Percentiles rank a stretch among this genome's conserved stretches.
Evolutionary conservation across 2,329 filamentous ascomycete genomes (phyloP).

Genomic region (Curvularia lunata): DNA sequence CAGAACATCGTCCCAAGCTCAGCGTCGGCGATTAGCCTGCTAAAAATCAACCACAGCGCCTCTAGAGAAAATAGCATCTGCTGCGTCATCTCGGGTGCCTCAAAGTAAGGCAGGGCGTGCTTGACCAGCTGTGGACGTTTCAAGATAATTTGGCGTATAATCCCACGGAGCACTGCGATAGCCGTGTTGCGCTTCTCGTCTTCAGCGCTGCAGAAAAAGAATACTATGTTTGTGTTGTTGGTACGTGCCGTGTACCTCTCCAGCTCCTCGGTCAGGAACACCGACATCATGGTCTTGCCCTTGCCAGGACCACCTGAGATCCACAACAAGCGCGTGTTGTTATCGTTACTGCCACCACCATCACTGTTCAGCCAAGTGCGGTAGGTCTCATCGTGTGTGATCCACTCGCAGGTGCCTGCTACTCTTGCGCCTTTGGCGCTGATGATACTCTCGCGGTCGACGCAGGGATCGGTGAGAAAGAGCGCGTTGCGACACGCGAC

Average conservation of each 20-base stretch:
- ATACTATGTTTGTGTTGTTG: too few relatives aligned
- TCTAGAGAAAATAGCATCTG: not conserved
- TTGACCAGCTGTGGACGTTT: not conserved
- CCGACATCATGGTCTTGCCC: slow-evolving; percentile 44
- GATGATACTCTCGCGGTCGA: slow-evolving; percentile 19
- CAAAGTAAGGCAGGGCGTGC: not conserved
- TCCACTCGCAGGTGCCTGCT: slow-evolving; percentile 38
- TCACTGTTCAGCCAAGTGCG: slow-evolving; percentile 17
- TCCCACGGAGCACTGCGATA: slow-evolving; percentile 29
- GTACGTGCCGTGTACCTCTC: too few relatives aligned
- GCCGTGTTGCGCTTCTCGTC: too few relatives aligned
- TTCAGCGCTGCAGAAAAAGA: too few relatives aligned
- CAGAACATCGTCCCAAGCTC: not conserved
- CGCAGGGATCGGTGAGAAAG: slow-evolving; percentile 14
- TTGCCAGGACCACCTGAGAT: slow-evolving; percentile 39
- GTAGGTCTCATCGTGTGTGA: slow-evolving; percentile 21
- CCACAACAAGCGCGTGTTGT: slow-evolving; percentile 23
- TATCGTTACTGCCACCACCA: not conserved
- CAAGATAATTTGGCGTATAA: slow-evolving; percentile 7
- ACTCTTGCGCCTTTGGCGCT: slow-evolving; percentile 19
- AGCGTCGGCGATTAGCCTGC: not conserved
- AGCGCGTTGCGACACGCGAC: slow-evolving; percentile 17
- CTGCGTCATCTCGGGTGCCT: not conserved
- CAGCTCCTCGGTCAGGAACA: slow-evolving; percentile 22
- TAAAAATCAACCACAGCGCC: not conserved